Conservation (phyloP, 2,329 filamentous ascomycete species). For the Cordyceps militaris region DNA sequence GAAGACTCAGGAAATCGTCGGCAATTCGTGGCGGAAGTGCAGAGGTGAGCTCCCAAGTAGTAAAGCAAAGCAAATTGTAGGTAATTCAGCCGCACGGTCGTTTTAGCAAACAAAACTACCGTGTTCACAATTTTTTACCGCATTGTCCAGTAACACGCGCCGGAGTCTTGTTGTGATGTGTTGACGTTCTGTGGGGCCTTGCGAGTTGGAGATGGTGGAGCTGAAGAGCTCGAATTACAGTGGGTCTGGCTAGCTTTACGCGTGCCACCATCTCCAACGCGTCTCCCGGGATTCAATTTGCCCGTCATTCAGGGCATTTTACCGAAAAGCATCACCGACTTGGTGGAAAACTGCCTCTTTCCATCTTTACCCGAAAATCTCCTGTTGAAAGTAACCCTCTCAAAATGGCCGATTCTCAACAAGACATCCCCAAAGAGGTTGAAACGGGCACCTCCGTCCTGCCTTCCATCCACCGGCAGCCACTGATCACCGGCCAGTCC, state of each 20-base stretch:
- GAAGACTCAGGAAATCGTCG: neutral
- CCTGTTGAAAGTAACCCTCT: too few relatives aligned
- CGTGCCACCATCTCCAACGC: slow-evolving; percentile 3
- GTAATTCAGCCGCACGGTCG: neutral
- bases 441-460: slow-evolving; percentile 48
- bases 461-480: slow-evolving; percentile 55
- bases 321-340: neutral
- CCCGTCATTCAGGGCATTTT: neutral
- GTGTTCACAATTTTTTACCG: neutral
- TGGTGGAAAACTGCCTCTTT: too few relatives aligned
- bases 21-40: neutral
- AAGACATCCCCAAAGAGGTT: neutral
- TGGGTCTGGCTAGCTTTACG: slow-evolving; percentile 6
- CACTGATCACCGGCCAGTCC: slow-evolving; percentile 56
- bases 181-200: slow-evolving; percentile 11
- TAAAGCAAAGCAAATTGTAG: neutral
- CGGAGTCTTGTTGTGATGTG: slow-evolving; percentile 7
- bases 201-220: slow-evolving; percentile 7
- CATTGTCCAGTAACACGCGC: neutral
- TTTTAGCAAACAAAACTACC: neutral
- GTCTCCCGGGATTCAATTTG: neutral
- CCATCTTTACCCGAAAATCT: neutral
- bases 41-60: neutral
- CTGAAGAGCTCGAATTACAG: neutral
- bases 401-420: slow-evolving; percentile 33